Evolutionary conservation across 169 alveolate genomes (phyloP).

Genomic region (Theileria equi): DNA sequence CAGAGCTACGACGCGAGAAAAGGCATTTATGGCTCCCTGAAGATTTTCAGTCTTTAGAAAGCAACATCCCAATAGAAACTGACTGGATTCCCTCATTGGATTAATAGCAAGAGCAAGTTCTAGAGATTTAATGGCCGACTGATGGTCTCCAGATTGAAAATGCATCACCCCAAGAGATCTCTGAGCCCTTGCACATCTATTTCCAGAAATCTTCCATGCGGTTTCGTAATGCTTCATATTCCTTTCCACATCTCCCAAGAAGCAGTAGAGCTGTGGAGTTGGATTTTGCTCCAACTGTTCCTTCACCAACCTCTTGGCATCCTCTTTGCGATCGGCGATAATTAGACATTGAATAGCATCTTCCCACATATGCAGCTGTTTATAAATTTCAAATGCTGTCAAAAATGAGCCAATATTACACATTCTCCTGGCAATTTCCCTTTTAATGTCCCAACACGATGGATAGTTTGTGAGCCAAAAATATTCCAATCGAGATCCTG

Average conservation of each 20-base stretch:
- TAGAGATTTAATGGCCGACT: constrained; percentile 54
- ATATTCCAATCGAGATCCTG: constrained; percentile 57
- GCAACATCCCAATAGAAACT: constrained; percentile 70
- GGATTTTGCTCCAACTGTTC: constrained; percentile 46
- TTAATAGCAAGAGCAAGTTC: constrained; percentile 66
- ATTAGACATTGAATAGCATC: constrained; percentile 74
- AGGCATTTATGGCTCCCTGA: constrained; percentile 64
- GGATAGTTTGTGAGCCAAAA: constrained; percentile 69
- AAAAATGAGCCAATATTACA: constrained; percentile 67
- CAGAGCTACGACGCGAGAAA: constrained; percentile 67
- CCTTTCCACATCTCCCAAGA: constrained; percentile 62
- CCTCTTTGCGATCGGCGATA: constrained; percentile 66
- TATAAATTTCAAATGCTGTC: constrained; percentile 69
- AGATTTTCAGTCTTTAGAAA: constrained; percentile 61
- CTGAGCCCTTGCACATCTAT: constrained; percentile 72
- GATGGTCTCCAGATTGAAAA: constrained; percentile 54
- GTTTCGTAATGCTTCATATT: constrained; percentile 57
- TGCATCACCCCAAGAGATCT: constrained; percentile 70
- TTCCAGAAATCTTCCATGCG: constrained; percentile 72
- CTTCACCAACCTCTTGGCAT: constrained; percentile 69
- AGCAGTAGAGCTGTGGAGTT: constrained; percentile 68
- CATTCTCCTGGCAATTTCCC: constrained; percentile 68
- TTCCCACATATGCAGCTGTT: constrained; percentile 75
- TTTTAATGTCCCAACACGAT: constrained; percentile 68
- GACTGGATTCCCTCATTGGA: constrained; percentile 66